A percentile compares a stretch with the other conserved stretches of the same genome.
Conservation (phyloP, 1,284 basidiomycete species). For the Apiotrichum akiyoshidainum region DNA sequence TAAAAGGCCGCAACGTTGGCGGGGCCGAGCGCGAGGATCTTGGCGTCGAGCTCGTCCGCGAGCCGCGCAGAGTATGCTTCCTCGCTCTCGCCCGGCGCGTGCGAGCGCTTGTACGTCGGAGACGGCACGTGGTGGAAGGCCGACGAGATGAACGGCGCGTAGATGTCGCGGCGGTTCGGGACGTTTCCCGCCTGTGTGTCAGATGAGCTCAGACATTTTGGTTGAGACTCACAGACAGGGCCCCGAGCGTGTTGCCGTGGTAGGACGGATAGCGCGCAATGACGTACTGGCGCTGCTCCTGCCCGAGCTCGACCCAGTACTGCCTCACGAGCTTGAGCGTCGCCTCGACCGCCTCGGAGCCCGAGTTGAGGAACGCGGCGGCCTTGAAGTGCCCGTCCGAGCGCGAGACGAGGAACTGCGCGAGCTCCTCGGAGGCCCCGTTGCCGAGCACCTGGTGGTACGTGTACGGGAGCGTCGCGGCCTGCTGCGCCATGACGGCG, state of each 20-base stretch:
- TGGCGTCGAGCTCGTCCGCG: slow-evolving; percentile 72
- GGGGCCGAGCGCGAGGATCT: slow-evolving; percentile 73
- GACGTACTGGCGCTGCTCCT: slow-evolving; percentile 67
- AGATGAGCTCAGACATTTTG: not conserved
- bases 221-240: slow-evolving; percentile 30
- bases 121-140: slow-evolving; percentile 52
- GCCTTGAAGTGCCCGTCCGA: slow-evolving; percentile 25
- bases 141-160: slow-evolving; percentile 57
- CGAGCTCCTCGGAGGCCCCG: slow-evolving; percentile 26
- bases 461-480: slow-evolving; percentile 26
- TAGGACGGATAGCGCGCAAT: slow-evolving; percentile 75
- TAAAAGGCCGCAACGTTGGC: slow-evolving; percentile 60
- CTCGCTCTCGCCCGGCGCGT: slow-evolving; percentile 62
- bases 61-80: slow-evolving; percentile 72
- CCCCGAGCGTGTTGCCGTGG: slow-evolving; percentile 75
- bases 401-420: slow-evolving; percentile 21
- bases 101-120: slow-evolving; percentile 71
- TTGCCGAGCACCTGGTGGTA: slow-evolving; percentile 28
- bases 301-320: slow-evolving; percentile 60
- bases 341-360: slow-evolving; percentile 38
- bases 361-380: slow-evolving; percentile 32
- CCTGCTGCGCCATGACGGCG: slow-evolving; percentile 27
- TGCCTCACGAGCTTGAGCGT: slow-evolving; percentile 36
- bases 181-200: slow-evolving; percentile 24
- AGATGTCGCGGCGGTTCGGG: slow-evolving; percentile 39